Base-by-base conservation (phyloP, 2,329 filamentous ascomycete genomes). In the Aspergillus spinulosporus region DNA sequence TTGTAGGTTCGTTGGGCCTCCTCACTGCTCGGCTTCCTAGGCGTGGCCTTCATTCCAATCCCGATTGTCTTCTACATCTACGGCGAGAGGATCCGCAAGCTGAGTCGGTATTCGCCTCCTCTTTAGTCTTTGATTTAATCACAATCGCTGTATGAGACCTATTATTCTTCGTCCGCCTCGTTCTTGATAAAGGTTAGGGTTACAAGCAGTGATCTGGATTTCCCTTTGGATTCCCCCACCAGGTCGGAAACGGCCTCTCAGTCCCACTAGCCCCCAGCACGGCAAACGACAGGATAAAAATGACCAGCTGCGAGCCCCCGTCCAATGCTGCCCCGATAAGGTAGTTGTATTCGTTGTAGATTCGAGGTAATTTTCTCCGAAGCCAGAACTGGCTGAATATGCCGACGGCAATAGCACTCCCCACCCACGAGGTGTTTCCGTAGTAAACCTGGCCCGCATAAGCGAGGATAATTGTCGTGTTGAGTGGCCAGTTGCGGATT, bases 271-370 rank as follows among this genome's bases (percentile, higher is more conserved):
- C 56, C 1, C 56, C 56, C 5, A 58, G 49, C 8, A 58, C 56
- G 1, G 56, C 56, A 46, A 58, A 58, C 8, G 56, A 55, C 11
- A 58, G 48, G 26, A 58, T 49, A 8, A 58, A 58, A 5, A 58
- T 45, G 26, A 49, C 42, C 26, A 55, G 39, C 37, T 55, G 56
- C 1, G 52, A 51, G 0, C 52, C 56, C 2, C 56, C 56, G 3
- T 58, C 56, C 15, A 58, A 7, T 4, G 56, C 56, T 1, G 52
- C 56, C 12, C 47, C 49, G 7, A 58, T 50, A 2, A 58, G 45
- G 21, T 58, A 58, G 32, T 52, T 55, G 12, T 58, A 58, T 15
- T 58, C 50, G 7, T 58, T 55, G 7, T 51, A 58, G 4, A 58
- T 7, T 28, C 43, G 15, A 1, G 56, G 56, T 29, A 51, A 21